Base-by-base conservation (phyloP, 176 grass and related monocot genomes). In the Carex kokanica region DNA sequence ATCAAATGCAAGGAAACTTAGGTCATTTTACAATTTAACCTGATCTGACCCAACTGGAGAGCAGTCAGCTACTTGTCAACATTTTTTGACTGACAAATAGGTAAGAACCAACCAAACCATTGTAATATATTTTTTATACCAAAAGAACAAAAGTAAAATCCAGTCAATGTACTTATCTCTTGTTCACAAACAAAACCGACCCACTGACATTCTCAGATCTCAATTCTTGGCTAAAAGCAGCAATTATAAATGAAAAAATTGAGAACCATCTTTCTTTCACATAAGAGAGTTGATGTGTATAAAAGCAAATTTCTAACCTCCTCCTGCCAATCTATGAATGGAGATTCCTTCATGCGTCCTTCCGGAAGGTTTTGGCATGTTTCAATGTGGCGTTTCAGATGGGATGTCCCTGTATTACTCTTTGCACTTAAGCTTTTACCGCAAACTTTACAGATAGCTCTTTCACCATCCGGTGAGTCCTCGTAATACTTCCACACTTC, bases 331-430 rank as follows among this genome's bases (percentile, higher is more conserved):
- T 52, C 72, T 75, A 75, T 75, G 23, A 54, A 52, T 75, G 72
- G 72, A 53, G 24, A 54, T 75, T 53, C 47, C 47, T 75, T 75
- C 43, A 45, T 54, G 72, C 23, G 47, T 54, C 47, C 24, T 53
- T 71, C 18, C 4, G 5, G 47, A 75, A 54, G 2, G 21, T 54
- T 27, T 11, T 75, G 45, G 47, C 72, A 75, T 54, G 47, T 54
- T 17, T 53, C 72, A 31, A 75, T 53, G 47, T 75, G 72, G 5
- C 72, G 72, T 75, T 75, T 75, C 72, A 75, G 23, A 75, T 75
- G 72, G 5, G 72, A 75, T 75, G 72, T 75, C 23, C 72, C 72
- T 24, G 15, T 55, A 3, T n/a, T 75, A 27, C 6, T 55, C 72
- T 54, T 54, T 75, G 72, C 72, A 53, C 23, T 52, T 2, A 75